A percentile compares a stretch with the other conserved stretches of the same genome.
Conservation (phyloP, 306 rosid species). For the Begonia peltatifolia region DNA sequence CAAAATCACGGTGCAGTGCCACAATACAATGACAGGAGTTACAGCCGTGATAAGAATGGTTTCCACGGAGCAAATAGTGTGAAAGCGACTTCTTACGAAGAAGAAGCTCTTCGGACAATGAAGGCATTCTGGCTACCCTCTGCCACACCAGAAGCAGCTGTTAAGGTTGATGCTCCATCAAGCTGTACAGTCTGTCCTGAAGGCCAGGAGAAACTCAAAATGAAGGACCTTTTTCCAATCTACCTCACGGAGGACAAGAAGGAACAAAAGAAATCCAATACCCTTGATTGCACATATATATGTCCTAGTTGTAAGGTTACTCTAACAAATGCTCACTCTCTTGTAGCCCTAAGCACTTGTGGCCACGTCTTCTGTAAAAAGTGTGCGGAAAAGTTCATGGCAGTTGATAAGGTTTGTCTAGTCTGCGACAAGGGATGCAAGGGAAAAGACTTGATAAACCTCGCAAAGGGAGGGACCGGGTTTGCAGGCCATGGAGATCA, state of each 20-base stretch:
- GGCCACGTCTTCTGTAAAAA: conserved; percentile 93
- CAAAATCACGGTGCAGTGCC: conserved; percentile 97
- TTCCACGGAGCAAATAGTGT: conserved; percentile 99
- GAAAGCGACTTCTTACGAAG: conserved; percentile 93
- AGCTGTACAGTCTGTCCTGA: conserved; percentile 65
- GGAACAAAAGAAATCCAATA: conserved; percentile 45
- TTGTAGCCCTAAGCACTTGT: conserved; percentile 80
- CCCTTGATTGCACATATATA: conserved; percentile 45
- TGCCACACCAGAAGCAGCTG: conserved; percentile 86
- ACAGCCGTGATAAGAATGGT: conserved; percentile 57
- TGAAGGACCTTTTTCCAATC: conserved; percentile 71
- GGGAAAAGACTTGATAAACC: conserved; percentile 61
- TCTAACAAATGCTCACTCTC: conserved; percentile 65
- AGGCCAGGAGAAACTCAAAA: conserved; percentile 79
- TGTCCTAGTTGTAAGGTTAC: conserved; percentile 97
- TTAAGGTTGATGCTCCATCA: conserved; percentile 64
- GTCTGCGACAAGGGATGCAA: conserved; percentile 80
- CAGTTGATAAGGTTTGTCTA: conserved; percentile 81
- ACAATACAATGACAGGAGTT: conserved; percentile 63
- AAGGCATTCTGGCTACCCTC: conserved; percentile 99
- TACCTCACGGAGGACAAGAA: conserved; percentile 64
- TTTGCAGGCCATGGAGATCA: conserved; percentile 75
- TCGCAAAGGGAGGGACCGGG: conserved; percentile 88
- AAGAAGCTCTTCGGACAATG: conserved; percentile 97
- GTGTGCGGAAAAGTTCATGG: conserved; percentile 84